phyloP scores from a whole-genome alignment of 192 early-diverging fungal genomes.

The Radiomyces spectabilis region DNA sequence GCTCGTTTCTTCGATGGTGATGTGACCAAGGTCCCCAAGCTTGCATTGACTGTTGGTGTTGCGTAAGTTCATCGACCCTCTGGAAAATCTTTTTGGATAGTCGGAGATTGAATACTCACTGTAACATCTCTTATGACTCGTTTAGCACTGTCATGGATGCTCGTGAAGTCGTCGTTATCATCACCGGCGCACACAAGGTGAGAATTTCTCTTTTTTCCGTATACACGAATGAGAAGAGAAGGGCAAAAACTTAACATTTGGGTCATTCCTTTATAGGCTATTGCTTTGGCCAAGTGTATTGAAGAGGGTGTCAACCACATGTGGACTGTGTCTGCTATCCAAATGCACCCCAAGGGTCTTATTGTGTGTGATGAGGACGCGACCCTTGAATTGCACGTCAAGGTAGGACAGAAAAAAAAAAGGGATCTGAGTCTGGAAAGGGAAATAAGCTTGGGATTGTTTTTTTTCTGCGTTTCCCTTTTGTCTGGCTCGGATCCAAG shows the following conservation, averaged over 20 bases:
- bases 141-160: conserved; percentile 77
- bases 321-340: conserved; percentile 82
- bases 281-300: conserved; percentile 15
- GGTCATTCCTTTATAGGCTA: neutral
- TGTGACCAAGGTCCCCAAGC: conserved; percentile 75
- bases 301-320: conserved; percentile 74
- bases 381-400: conserved; percentile 77
- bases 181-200: conserved; percentile 75
- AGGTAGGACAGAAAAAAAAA: conserved; percentile 21
- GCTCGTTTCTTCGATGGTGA: conserved; percentile 79
- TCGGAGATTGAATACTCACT: neutral
- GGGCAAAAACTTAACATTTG: neutral
- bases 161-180: conserved; percentile 73
- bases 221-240: conserved; percentile 1
- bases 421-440: neutral
- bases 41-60: conserved; percentile 80
- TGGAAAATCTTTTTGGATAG: neutral
- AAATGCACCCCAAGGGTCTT: conserved; percentile 69
- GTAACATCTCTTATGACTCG: neutral
- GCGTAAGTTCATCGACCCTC: conserved; percentile 31
- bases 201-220: conserved; percentile 26
- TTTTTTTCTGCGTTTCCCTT: neutral
- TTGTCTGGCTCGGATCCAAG: too few species aligned
- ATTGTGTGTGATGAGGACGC: conserved; percentile 83
- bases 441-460: neutral